Evolutionary conservation across 108 stramenopile genomes (phyloP), one percentile per base, ranked within the genome.

Genomic region (Nannochloropsis gaditana): DNA sequence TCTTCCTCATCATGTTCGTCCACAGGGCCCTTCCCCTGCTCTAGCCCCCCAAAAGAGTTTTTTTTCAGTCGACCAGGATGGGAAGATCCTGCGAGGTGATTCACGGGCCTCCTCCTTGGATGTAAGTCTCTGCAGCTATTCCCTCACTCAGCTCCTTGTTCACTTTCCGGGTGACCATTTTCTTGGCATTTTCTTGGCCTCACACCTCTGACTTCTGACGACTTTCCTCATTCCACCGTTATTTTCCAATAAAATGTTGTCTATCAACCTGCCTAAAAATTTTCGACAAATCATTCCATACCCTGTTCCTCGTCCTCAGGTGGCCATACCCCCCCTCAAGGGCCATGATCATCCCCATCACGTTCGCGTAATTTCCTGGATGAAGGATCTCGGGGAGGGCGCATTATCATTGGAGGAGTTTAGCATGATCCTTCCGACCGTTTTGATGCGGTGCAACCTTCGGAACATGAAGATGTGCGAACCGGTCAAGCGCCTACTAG

Each of bases 1-100:
- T 73, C 59, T n/a, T 73, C 59, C 59, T 73, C 59, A 4, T 73
- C 59, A 8, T 50, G 11, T 11, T 50, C 47, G 47, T 15, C 47
- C 10, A n/a, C 59, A 31, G 31, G 31, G 31, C 31, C 31, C 0
- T 31, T 31, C 31, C 31, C 31, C 31, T 31, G 31, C 31, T 31
- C 31, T 31, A 31, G 0, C 31, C 0, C 31, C 31, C 31, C 31
- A 0, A 31, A 31, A 73, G 59, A 15, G 19, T 73, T 4, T 73
- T 73, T 73, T n/a, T 73, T 73, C n/a, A 73, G 59, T n/a, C 59
- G 59, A 73, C 59, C 59, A 73, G n/a, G 59, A 73, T n/a, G 59
- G 59, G 59, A 15, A n/a, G 59, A 73, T 73, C 19, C 59, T 5
- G 4, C 59, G n/a, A 6, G 59, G 59, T 4, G 5, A n/a, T 2